Conservation (phyloP, 148 eudicot genomes). For the Hydrangea macrophylla region DNA sequence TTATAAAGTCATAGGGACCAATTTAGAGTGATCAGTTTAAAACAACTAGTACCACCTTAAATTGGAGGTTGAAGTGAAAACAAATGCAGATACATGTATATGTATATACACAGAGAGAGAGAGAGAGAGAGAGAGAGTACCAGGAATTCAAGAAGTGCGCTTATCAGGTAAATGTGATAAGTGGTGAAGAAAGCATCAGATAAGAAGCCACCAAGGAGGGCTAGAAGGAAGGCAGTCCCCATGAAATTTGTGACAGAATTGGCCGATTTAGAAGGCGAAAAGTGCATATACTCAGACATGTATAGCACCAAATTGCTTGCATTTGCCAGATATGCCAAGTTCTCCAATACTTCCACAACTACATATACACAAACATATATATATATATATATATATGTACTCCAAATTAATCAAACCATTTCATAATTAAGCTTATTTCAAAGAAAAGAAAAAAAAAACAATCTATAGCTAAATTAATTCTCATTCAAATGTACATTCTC, state of each 20-base stretch:
- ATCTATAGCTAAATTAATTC: too few species aligned
- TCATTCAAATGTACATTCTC: too few species aligned
- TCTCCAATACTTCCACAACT: slow-evolving; percentile 72
- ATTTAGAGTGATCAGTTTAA: too few species aligned
- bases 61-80: too few species aligned
- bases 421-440: not conserved
- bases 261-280: slow-evolving; percentile 45
- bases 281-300: slow-evolving; percentile 60
- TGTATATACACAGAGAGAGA: not conserved
- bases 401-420: not conserved
- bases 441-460: not conserved
- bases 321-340: slow-evolving; percentile 74
- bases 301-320: slow-evolving; percentile 77
- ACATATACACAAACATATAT: not conserved
- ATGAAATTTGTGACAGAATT: slow-evolving; percentile 74
- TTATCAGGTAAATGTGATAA: slow-evolving; percentile 47
- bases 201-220: slow-evolving; percentile 67
- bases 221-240: slow-evolving; percentile 82
- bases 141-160: slow-evolving; percentile 55
- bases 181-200: slow-evolving; percentile 71
- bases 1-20: too few species aligned
- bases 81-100: too few species aligned
- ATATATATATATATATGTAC: not conserved
- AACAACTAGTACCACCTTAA: not conserved
- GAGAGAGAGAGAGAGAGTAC: slow-evolving; percentile 20